Evolutionary conservation across 139 green algal species (phyloP).

Genomic region (Picochlorum costavermella): DNA sequence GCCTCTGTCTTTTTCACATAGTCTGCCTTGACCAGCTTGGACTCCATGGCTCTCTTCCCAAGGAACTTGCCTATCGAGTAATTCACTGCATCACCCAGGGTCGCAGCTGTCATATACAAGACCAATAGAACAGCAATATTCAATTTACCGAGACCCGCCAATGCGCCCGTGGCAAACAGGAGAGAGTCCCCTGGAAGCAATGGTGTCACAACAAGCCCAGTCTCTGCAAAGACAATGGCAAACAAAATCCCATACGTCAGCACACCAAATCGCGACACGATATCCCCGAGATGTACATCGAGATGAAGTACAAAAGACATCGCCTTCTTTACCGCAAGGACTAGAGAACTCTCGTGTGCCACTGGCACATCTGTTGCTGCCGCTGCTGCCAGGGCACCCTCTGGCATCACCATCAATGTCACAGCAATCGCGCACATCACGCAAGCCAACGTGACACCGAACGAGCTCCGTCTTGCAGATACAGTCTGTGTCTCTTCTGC

Average conservation of each 20-base stretch:
- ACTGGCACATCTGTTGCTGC: neutral
- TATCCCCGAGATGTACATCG: slow-evolving; percentile 64
- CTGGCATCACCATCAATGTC: neutral
- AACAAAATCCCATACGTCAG: slow-evolving; percentile 75
- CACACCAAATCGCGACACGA: slow-evolving; percentile 59
- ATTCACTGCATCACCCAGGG: slow-evolving; percentile 85
- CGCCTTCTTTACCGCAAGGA: neutral
- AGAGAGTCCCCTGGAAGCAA: slow-evolving; percentile 88
- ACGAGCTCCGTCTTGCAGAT: no score
- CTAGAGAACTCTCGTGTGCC: neutral
- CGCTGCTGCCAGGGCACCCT: neutral
- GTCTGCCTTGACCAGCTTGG: slow-evolving; percentile 46
- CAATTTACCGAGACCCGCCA: slow-evolving; percentile 73
- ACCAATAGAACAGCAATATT: slow-evolving; percentile 40
- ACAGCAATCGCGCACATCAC: neutral
- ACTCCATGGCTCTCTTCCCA: slow-evolving; percentile 38
- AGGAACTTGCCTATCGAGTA: slow-evolving; percentile 49
- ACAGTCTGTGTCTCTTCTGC: no score
- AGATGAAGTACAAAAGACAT: slow-evolving; percentile 72
- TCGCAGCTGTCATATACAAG: slow-evolving; percentile 62
- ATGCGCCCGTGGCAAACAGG: slow-evolving; percentile 82
- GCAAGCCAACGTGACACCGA: no score
- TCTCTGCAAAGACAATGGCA: slow-evolving; percentile 59
- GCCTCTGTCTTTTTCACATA: slow-evolving; percentile 71
- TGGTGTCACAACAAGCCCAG: slow-evolving; percentile 72